Conservation (phyloP, 2,329 filamentous ascomycete genomes). For the Pseudogymnoascus sp. region DNA sequence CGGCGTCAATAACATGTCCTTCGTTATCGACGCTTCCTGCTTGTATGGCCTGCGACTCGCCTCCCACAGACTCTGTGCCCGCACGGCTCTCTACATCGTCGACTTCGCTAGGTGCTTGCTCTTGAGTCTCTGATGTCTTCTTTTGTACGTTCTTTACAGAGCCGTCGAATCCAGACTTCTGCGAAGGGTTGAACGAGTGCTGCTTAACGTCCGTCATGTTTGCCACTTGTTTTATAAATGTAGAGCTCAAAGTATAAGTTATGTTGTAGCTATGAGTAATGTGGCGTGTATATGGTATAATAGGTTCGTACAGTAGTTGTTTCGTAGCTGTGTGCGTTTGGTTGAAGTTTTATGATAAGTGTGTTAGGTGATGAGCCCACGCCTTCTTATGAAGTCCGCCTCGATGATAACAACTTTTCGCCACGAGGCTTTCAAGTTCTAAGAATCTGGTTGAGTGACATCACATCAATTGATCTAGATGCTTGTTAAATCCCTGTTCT, state of each 20-base stretch:
- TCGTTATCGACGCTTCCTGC: constrained; percentile 36
- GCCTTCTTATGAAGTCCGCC: background rate
- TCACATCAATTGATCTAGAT: background rate
- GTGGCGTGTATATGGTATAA: background rate
- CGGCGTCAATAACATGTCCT: constrained; percentile 47
- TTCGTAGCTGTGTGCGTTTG: background rate
- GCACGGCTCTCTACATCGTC: constrained; percentile 19
- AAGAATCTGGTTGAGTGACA: background rate
- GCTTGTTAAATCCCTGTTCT: background rate
- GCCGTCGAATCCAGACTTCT: background rate
- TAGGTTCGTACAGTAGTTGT: background rate
- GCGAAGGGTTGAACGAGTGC: background rate
- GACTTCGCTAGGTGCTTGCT: constrained; percentile 10
- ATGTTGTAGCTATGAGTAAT: background rate
- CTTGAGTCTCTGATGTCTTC: constrained; percentile 16
- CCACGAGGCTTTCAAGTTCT: background rate
- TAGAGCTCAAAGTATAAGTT: background rate
- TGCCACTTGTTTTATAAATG: background rate
- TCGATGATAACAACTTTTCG: background rate
- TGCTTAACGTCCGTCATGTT: background rate
- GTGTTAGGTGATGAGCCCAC: background rate
- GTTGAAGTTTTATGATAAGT: background rate
- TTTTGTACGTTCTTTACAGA: constrained; percentile 2
- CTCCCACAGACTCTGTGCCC: constrained; percentile 20
- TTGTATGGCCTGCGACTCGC: constrained; percentile 7